These are phyloP conservation scores for Sordariomycetes sp. DNA, from an alignment of 2,329 filamentous ascomycete genomes.

Conservation along the genomic window DNA sequence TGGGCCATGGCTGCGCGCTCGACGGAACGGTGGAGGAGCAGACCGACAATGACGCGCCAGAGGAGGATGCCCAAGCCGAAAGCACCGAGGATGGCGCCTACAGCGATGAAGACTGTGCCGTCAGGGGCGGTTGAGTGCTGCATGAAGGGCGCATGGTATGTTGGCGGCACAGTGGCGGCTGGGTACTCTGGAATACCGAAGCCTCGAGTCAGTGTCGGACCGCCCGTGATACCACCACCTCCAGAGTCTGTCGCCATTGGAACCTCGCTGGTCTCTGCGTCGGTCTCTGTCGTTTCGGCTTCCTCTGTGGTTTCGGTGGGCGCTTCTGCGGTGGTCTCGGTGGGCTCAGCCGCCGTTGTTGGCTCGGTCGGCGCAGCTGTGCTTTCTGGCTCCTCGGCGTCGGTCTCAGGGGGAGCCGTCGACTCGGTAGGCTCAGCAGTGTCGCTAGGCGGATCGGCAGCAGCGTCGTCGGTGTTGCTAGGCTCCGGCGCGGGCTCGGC, in stretches of 20 bases:
- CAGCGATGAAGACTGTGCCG: conserved; percentile 92
- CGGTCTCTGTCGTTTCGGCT: conserved; percentile 10
- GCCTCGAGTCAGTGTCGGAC: conserved; percentile 32
- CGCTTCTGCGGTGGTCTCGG: conserved; percentile 5
- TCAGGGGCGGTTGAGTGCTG: conserved; percentile 76
- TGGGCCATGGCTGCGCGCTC: conserved; percentile 74
- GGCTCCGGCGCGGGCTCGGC: neutral
- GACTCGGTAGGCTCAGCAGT: neutral
- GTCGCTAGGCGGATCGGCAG: neutral
- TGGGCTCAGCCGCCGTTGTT: conserved; percentile 6
- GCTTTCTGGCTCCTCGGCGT: neutral
- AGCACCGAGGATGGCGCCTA: conserved; percentile 79
- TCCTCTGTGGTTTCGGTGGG: conserved; percentile 5
- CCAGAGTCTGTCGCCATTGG: neutral
- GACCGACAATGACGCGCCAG: conserved; percentile 83
- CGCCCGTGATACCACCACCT: conserved; percentile 15
- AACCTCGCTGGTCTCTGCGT: too few relatives aligned
- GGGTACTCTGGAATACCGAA: conserved; percentile 50
- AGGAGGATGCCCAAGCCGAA: conserved; percentile 72
- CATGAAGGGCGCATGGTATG: conserved; percentile 82
- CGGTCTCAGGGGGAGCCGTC: neutral
- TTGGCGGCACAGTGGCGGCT: conserved; percentile 70
- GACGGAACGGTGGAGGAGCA: conserved; percentile 85
- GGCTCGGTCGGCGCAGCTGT: neutral
- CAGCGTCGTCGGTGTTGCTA: neutral